Evolutionary conservation across 495 filamentous ascomycete genomes (phyloP).

Genomic region (Xylaria sp.): DNA sequence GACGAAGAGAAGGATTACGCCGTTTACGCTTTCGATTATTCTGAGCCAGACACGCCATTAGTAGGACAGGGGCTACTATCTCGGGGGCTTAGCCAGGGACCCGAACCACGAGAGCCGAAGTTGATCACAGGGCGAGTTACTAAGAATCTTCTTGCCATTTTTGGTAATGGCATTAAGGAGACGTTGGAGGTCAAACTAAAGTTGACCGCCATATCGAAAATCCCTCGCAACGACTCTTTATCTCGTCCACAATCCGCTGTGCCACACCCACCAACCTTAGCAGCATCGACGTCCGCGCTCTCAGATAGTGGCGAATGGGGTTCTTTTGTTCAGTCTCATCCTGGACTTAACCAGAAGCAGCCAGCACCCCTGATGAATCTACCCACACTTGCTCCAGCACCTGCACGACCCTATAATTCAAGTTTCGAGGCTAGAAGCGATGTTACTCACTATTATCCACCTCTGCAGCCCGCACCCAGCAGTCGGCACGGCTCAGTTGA

Average conservation of each 20-base stretch:
- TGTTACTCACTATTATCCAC: conserved; percentile 6
- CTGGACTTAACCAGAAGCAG: conserved; percentile 42
- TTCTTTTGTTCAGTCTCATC: conserved; percentile 54
- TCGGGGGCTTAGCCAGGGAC: conserved; percentile 68
- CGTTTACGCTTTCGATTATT: conserved; percentile 96
- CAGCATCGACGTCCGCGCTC: conserved; percentile 35
- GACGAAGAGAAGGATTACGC: conserved; percentile 89
- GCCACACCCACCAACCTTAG: conserved; percentile 30
- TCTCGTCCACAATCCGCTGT: conserved; percentile 44
- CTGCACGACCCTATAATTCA: conserved; percentile 30
- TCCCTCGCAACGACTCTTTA: conserved; percentile 64
- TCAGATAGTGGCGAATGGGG: conserved; percentile 57
- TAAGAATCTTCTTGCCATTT: conserved; percentile 81
- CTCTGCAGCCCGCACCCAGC: conserved; percentile 22
- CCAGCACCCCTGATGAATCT: conserved; percentile 15
- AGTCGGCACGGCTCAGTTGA: conserved; percentile 36
- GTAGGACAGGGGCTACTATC: conserved; percentile 97
- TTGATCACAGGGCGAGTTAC: conserved; percentile 91
- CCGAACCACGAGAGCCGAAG: conserved; percentile 65
- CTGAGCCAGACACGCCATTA: conserved; percentile 88
- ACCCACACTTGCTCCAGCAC: conserved; percentile 34
- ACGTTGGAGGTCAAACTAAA: conserved; percentile 94
- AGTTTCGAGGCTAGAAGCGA: conserved; percentile 31
- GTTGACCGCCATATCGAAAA: conserved; percentile 80
- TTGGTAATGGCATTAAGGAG: conserved; percentile 83